A percentile compares a stretch with the other conserved stretches of the same genome.
phyloP scores from a whole-genome alignment of 2,329 filamentous ascomycete genomes.

The Ascomycota sp. region DNA sequence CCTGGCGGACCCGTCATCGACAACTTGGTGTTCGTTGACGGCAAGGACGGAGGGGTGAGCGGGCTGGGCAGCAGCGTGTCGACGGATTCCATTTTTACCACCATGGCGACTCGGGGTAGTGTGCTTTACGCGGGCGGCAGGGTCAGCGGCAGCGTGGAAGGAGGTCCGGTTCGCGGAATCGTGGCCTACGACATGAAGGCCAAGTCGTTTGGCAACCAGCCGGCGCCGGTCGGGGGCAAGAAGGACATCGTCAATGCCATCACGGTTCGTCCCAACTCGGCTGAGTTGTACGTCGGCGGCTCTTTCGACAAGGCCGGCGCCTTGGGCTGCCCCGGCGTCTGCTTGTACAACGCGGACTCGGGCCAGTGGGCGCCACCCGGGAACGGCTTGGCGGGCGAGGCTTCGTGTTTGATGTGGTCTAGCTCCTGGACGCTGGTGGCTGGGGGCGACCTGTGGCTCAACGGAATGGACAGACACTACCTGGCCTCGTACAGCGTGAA shows the following conservation, averaged over 20 bases:
- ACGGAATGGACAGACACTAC: constrained; percentile 37
- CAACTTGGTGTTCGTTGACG: constrained; percentile 70
- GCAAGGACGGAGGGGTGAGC: constrained; percentile 41
- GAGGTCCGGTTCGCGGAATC: constrained; percentile 47
- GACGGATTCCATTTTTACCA: constrained; percentile 51
- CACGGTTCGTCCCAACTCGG: constrained; percentile 44
- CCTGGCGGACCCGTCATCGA: constrained; percentile 53
- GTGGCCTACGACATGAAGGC: constrained; percentile 57
- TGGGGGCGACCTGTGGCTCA: constrained; percentile 54
- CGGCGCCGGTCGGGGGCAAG: constrained; percentile 51
- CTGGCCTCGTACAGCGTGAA: constrained; percentile 57
- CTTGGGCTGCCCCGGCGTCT: constrained; percentile 64
- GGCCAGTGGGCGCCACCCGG: constrained; percentile 69
- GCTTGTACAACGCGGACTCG: constrained; percentile 50
- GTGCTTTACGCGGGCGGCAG: constrained; percentile 67
- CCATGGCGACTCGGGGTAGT: constrained; percentile 46
- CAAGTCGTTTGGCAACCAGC: constrained; percentile 47
- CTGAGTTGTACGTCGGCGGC: constrained; percentile 70
- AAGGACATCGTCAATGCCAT: constrained; percentile 60
- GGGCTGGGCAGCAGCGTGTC: constrained; percentile 50
- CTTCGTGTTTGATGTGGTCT: constrained; percentile 57
- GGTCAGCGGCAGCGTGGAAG: constrained; percentile 49
- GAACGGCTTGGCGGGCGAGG: constrained; percentile 46
- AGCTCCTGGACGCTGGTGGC: constrained; percentile 51
- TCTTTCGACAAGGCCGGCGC: constrained; percentile 68